phyloP scores from a whole-genome alignment of 1,284 basidiomycete genomes.

The Rhodofomes roseus region DNA sequence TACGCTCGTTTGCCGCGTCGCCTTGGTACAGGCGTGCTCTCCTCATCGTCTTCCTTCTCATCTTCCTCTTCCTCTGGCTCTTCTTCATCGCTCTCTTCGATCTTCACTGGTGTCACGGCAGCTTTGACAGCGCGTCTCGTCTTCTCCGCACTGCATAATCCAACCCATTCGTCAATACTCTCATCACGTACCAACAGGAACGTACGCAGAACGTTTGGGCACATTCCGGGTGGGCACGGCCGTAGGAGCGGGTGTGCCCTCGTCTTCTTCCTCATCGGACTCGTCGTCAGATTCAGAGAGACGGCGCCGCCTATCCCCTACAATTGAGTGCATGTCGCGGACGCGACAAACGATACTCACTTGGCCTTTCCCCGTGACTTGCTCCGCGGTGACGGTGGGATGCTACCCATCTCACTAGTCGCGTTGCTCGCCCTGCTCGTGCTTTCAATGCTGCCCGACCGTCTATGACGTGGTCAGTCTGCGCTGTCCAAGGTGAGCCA shows the following conservation, averaged over 20 bases:
- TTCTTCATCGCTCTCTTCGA: slow-evolving; percentile 37
- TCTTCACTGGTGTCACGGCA: slow-evolving; percentile 13
- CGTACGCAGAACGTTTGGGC: slow-evolving; percentile 34
- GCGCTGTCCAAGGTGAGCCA: background rate
- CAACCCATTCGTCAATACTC: background rate
- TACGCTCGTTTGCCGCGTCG: background rate
- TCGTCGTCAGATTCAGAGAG: slow-evolving; percentile 44
- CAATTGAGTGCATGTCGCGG: slow-evolving; percentile 10
- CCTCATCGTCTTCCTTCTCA: slow-evolving; percentile 29
- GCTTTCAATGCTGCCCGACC: slow-evolving; percentile 35
- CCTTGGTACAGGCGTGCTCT: slow-evolving; percentile 24
- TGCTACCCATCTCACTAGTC: slow-evolving; percentile 26
- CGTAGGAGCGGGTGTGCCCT: slow-evolving; percentile 20
- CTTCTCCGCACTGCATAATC: slow-evolving; percentile 18
- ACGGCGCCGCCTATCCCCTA: slow-evolving; percentile 26
- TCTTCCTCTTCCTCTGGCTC: slow-evolving; percentile 22
- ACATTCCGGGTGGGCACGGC: slow-evolving; percentile 29
- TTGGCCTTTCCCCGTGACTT: slow-evolving; percentile 26
- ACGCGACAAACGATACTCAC: slow-evolving; percentile 16
- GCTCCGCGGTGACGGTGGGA: slow-evolving; percentile 19
- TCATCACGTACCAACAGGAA: background rate
- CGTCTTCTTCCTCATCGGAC: slow-evolving; percentile 39
- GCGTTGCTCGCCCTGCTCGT: slow-evolving; percentile 22
- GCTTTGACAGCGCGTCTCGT: slow-evolving; percentile 24
- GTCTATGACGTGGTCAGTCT: slow-evolving; percentile 15